These are phyloP conservation scores for Torulaspora globosa DNA, from an alignment of 1,139 yeast species.

Conservation along the genomic window DNA sequence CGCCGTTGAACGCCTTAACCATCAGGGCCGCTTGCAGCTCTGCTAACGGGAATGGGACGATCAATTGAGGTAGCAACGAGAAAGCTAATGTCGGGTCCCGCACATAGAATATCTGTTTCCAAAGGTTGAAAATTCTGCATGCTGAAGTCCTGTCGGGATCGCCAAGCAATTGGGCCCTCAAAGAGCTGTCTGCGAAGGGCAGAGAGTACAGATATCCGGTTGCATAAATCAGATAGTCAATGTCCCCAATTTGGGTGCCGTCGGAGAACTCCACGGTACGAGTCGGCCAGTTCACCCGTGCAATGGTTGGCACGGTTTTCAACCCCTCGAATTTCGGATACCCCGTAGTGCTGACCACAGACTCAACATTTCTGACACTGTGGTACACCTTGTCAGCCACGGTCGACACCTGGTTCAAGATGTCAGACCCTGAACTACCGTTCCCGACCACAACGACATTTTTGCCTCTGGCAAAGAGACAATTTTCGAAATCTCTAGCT, in stretches of 20 bases:
- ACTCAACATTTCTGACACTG: constrained; percentile 41
- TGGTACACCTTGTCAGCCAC: constrained; percentile 43
- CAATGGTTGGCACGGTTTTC: constrained; percentile 30
- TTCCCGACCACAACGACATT: constrained; percentile 56
- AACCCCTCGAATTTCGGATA: constrained; percentile 33
- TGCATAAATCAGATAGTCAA: constrained; percentile 55
- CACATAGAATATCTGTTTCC: constrained; percentile 50
- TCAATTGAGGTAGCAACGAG: constrained; percentile 48
- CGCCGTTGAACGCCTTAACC: constrained; percentile 52
- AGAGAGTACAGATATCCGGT: constrained; percentile 57
- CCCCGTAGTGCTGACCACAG: constrained; percentile 26
- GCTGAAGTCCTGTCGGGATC: constrained; percentile 43
- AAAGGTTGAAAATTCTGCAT: constrained; percentile 45
- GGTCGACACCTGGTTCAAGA: constrained; percentile 49
- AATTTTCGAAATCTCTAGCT: constrained; percentile 54
- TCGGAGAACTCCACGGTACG: constrained; percentile 38
- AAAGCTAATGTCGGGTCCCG: constrained; percentile 56
- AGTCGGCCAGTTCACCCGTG: constrained; percentile 37
- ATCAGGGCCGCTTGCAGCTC: constrained; percentile 58
- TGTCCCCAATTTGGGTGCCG: constrained; percentile 40
- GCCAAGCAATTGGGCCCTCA: constrained; percentile 38
- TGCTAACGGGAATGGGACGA: constrained; percentile 56
- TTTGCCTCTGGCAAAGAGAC: constrained; percentile 43
- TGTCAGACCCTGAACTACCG: constrained; percentile 60
- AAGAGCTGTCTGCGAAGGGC: constrained; percentile 44